Evolutionary conservation across 495 filamentous ascomycete species (phyloP), one percentile per base, ranked within the genome.

Genomic region (Aspergillus nanangensis): DNA sequence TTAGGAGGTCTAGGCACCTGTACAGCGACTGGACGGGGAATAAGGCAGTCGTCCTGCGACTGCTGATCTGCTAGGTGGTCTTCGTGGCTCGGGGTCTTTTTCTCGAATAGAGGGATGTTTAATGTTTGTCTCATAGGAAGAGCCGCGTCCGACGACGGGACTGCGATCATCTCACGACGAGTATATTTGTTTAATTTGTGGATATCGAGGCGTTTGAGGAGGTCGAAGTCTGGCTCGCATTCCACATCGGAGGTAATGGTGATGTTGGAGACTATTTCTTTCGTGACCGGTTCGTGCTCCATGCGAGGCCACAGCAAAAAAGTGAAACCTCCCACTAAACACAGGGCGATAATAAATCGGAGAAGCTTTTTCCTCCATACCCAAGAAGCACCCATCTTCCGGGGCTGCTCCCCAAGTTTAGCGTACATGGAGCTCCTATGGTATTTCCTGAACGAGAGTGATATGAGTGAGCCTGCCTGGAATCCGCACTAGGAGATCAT

Each of bases 161-260:
- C 39, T 20, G 61, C 57, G 1, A 69, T 47, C 9, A 77, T 61
- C 47, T 74, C 70, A 3, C 72, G 71, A 7, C 70, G 68, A 41
- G 60, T 62, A 35, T 71, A 77, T 22, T 66, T 50, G 38, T 57
- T 54, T 19, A 72, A 29, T 41, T 62, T 65, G 14, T 40, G 34
- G 21, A 74, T 48, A 11, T 62, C 43, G 14, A 72, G 55, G 15
- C 52, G 55, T 13, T 46, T 25, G 34, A 74, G 48, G 24, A 60
- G 42, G 4, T 60, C 56, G 22, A 53, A 18, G 38, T 74, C 66
- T 11, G 61, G 52, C 32, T 68, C 56, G 47, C 70, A 74, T 24
- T 47, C 33, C 25, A 70, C 52, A 18, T 57, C 39, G 33, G 63
- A 38, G 17, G 60, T 57, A 21, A 72, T 46, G 23, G 69, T 70